A percentile compares a stretch with the other conserved stretches of the same genome.
Evolutionary conservation across 768 basidiomycete species (phyloP).

Genomic region (Amanita pseudoporphyria): DNA sequence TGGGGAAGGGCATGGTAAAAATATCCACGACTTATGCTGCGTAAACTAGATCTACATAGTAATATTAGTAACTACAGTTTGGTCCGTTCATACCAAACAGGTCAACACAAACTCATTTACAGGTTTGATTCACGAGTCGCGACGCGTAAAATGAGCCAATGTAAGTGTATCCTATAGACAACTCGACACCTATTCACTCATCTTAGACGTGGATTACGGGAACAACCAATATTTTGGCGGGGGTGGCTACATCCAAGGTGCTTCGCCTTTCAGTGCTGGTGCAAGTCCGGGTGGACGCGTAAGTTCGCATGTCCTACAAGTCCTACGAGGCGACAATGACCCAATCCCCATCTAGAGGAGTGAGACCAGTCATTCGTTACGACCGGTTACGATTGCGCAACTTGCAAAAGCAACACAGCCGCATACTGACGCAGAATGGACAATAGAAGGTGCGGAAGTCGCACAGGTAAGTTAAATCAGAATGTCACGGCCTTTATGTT

Average conservation of each 20-base stretch:
- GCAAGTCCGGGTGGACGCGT: slow-evolving; percentile 54
- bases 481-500: slow-evolving; percentile 3
- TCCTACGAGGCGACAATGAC: background rate
- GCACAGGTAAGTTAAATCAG: slow-evolving; percentile 48
- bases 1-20: slow-evolving; percentile 59
- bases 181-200: slow-evolving; percentile 7
- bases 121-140: background rate
- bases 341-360: background rate
- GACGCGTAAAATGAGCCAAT: slow-evolving; percentile 22
- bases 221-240: slow-evolving; percentile 25
- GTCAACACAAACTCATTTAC: background rate
- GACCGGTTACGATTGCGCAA: slow-evolving; percentile 44
- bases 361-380: slow-evolving; percentile 9
- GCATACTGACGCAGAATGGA: slow-evolving; percentile 85
- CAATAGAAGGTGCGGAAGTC: slow-evolving; percentile 69
- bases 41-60: slow-evolving; percentile 6
- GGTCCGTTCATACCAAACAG: slow-evolving; percentile 8
- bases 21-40: slow-evolving; percentile 31
- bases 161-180: slow-evolving; percentile 12
- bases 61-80: background rate
- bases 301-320: slow-evolving; percentile 9
- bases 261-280: slow-evolving; percentile 47
- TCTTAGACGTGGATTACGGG: slow-evolving; percentile 30
- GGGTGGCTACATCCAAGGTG: slow-evolving; percentile 50
- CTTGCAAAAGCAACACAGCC: slow-evolving; percentile 68